Evolutionary conservation across 768 basidiomycete genomes (phyloP), one percentile per base, ranked within the genome.

Genomic region (Crepidotus variabilis): DNA sequence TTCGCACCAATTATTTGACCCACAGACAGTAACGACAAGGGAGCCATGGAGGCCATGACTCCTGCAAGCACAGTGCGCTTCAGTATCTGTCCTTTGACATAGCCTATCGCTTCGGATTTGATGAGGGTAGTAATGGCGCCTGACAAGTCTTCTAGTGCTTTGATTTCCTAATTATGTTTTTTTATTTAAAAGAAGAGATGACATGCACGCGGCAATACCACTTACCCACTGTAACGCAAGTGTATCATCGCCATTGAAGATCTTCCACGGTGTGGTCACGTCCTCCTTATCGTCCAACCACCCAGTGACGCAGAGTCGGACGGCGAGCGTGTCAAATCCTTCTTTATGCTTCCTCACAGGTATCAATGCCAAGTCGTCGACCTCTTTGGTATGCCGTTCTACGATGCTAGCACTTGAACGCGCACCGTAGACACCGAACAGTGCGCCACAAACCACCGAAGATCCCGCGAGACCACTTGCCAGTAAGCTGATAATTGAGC

Each of bases 341-440:
- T 68, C 71, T 39, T 63, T 68, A 23, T 67, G 65, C 46, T 63
- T 62, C 45, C 66, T 62, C 2, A 83, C 78, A 10, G 79, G 80
- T 5, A 79, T 58, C n/a, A 84, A 70, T 6, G 77, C 78, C 24
- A 84, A 66, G 64, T 84, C 82, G n/a, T 71, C 70, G 11, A 84
- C 75, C 60, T 82, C 82, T 51, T 76, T 63, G 20, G 78, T 82
- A 61, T 82, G 81, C 23, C 77, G 70, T 52, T 71, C 71, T 14
- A 83, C 75, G 75, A 81, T 82, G 9, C 64, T 67, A 1, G 78
- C 78, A 1, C 77, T 78, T 23, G 75, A 72, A 21, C 67, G 72
- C 5, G 81, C 82, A 3, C 82, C 82, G 58, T 84, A 84, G 1
- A 69, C 80, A 1, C 83, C 83, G 63, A 84, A 84, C 1, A 84